Conservation (phyloP, 805 yeast species). For the Danielia reshetovae region DNA sequence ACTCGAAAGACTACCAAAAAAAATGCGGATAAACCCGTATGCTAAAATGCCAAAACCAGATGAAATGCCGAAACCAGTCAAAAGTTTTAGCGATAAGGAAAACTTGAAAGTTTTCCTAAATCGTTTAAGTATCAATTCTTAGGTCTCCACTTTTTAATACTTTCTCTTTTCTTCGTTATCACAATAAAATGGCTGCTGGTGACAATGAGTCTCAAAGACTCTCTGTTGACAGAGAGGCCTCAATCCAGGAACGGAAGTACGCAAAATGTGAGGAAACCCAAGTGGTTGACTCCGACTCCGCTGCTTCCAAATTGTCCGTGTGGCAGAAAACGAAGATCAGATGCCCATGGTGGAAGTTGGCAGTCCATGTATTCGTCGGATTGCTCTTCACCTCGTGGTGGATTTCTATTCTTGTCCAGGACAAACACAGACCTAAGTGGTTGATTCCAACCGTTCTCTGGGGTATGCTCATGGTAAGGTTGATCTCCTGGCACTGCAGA, state of each 20-base stretch:
- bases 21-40: too few relatives aligned
- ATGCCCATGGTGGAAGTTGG: slow-evolving; percentile 14
- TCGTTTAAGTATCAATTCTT: too few relatives aligned
- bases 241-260: not conserved
- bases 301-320: slow-evolving; percentile 5
- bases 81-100: too few relatives aligned
- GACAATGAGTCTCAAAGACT: not conserved
- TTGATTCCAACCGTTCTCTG: slow-evolving; percentile 55
- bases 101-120: too few relatives aligned
- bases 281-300: slow-evolving; percentile 9
- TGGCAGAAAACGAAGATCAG: slow-evolving; percentile 9
- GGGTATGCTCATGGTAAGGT: slow-evolving; percentile 46
- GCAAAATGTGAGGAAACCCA: not conserved
- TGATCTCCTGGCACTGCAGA: slow-evolving; percentile 48
- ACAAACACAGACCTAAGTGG: slow-evolving; percentile 49
- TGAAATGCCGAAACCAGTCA: too few relatives aligned
- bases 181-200: not conserved
- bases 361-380: slow-evolving; percentile 17
- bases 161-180: not conserved
- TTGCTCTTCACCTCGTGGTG: slow-evolving; percentile 35
- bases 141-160: not conserved
- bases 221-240: not conserved
- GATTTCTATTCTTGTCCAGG: slow-evolving; percentile 50
- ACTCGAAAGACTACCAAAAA: too few relatives aligned
- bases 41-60: too few relatives aligned